Evolutionary conservation across 768 basidiomycete species (phyloP).

Genomic region (Leccinellum rugosiceps): DNA sequence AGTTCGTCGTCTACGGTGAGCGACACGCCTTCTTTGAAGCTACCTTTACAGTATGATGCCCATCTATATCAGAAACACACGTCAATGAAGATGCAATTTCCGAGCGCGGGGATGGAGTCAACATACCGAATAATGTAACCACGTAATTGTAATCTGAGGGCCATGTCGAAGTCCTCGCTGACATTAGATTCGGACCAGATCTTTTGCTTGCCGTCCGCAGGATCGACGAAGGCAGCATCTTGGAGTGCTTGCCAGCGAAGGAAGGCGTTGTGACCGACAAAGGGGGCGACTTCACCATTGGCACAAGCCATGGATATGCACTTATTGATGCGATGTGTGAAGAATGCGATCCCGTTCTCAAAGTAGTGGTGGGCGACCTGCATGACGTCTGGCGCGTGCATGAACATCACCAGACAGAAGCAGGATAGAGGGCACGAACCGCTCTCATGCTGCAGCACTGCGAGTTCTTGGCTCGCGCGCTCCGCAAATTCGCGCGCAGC

Average conservation of each 20-base stretch:
- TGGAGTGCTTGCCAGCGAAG: slow-evolving; percentile 87
- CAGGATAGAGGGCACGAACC: slow-evolving; percentile 46
- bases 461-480: slow-evolving; percentile 59
- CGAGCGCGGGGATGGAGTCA: background rate
- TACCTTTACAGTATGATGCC: slow-evolving; percentile 83
- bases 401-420: slow-evolving; percentile 2
- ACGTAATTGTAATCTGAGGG: slow-evolving; percentile 50
- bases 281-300: slow-evolving; percentile 75
- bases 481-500: slow-evolving; percentile 82
- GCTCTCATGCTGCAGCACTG: slow-evolving; percentile 88
- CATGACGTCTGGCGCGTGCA: slow-evolving; percentile 64
- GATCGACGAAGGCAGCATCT: slow-evolving; percentile 75
- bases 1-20: slow-evolving; percentile 88
- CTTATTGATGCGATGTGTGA: slow-evolving; percentile 84
- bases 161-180: slow-evolving; percentile 73
- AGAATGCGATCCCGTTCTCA: slow-evolving; percentile 86
- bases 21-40: slow-evolving; percentile 90
- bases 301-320: slow-evolving; percentile 77
- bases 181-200: slow-evolving; percentile 68
- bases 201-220: slow-evolving; percentile 54
- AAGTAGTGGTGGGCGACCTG: slow-evolving; percentile 89
- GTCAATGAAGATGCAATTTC: background rate
- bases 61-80: slow-evolving; percentile 34
- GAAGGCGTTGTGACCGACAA: slow-evolving; percentile 88
- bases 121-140: slow-evolving; percentile 66